These are phyloP conservation scores for Talaromyces adpressus DNA, from an alignment of 495 filamentous ascomycete genomes.

Conservation along the genomic window DNA sequence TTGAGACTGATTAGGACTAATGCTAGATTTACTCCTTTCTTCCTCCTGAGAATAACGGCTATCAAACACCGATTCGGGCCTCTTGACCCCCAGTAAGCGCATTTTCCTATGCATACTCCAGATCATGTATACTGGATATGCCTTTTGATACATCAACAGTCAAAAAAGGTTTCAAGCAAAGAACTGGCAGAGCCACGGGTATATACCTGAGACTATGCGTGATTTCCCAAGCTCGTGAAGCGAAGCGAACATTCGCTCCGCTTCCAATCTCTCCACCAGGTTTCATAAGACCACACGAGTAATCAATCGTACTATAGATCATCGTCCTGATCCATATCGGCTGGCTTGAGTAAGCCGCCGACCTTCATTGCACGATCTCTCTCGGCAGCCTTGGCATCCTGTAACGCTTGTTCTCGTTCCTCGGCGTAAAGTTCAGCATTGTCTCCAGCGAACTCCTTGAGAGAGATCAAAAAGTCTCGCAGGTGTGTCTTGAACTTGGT, in stretches of 20 bases:
- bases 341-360: conserved; percentile 84
- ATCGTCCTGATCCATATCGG: conserved; percentile 84
- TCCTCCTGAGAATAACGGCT: not conserved
- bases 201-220: not conserved
- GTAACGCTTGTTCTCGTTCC: conserved; percentile 78
- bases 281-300: not conserved
- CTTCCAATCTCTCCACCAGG: not conserved
- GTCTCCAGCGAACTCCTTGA: conserved; percentile 89
- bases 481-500: conserved; percentile 88
- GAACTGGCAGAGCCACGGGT: not conserved
- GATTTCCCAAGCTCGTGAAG: not conserved
- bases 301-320: conserved; percentile 68
- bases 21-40: conserved; percentile 3
- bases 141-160: conserved; percentile 3
- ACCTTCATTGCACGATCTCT: conserved; percentile 86
- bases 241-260: not conserved
- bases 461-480: conserved; percentile 92
- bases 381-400: conserved; percentile 73
- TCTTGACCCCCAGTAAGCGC: not conserved
- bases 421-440: conserved; percentile 87
- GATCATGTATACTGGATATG: not conserved
- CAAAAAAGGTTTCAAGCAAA: not conserved
- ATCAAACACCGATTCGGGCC: not conserved
- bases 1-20: not conserved
- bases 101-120: not conserved